Evolutionary conservation across 495 filamentous ascomycete genomes (phyloP), one percentile per base, ranked within the genome.

Genomic region (Hypoxylon lenormandii): DNA sequence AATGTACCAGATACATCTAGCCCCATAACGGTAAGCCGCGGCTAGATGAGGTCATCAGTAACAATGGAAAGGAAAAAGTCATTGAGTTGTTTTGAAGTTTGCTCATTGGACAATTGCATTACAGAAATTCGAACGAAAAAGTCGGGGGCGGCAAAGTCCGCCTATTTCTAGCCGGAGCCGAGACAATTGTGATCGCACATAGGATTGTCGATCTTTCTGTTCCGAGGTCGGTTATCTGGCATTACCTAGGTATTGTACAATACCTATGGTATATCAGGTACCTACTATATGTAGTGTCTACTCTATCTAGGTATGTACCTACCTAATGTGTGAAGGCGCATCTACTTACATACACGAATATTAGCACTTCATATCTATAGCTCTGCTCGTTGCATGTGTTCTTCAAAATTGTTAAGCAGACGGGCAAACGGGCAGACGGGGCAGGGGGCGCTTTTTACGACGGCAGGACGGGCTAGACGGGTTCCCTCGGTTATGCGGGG

Each of bases 401-500:
- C 19, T 5, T 26, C 23, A 2, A 26, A 26, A 26, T 26, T 26
- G 48, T 49, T 60, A 40, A 68, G 59, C 60, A 43, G 23, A 56
- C 52, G 56, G 60, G 38, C 57, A 52, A 59, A 61, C 23, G 49
- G 43, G 58, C 13, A 23, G 10, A 3, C 2, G 30, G 30, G 6
- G 30, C 30, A 33, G 30, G 30, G 30, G 30, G 30, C 30, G 10
- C 6, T 33, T 33, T 8, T 8, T 1, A 33, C 10, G 6, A 33
- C 30, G 30, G 30, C 10, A 33, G 26, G 26, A 28, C 26, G 7
- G 26, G 26, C 26, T 3, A 11, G n/a, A 57, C 66, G 68, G 71
- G 58, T 70, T 74, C 61, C 71, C 68, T 76, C 74, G 74, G 74
- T 73, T 76, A 74, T 67, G 69, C 71, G 75, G 74, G 72, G 69